Conservation (phyloP, 306 rosid species). For the Citrullus mucosospermus region DNA sequence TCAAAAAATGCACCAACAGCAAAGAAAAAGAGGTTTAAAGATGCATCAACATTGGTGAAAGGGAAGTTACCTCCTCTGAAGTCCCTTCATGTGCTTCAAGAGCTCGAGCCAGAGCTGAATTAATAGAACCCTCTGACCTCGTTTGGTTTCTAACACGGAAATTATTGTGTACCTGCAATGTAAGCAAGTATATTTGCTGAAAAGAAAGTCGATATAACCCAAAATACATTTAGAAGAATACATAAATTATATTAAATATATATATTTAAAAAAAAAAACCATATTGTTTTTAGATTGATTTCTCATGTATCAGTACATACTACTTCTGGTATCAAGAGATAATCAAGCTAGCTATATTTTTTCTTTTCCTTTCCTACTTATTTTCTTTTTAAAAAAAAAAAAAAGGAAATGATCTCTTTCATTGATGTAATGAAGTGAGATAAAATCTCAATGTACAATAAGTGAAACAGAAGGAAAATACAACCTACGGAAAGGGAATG, state of each 20-base stretch:
- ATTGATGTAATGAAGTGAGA: no score
- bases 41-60: background rate
- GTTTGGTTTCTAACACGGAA: constrained; percentile 43
- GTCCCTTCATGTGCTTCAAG: constrained; percentile 67
- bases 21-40: background rate
- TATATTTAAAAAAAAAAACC: background rate
- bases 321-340: background rate
- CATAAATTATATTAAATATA: no score
- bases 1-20: background rate
- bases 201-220: background rate
- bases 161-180: constrained; percentile 62
- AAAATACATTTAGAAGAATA: background rate
- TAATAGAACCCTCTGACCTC: constrained; percentile 22
- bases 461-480: no score
- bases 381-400: no score
- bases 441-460: no score
- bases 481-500: no score
- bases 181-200: background rate
- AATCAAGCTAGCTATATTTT: background rate
- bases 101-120: constrained; percentile 33
- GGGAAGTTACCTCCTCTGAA: constrained; percentile 58
- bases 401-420: no score
- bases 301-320: background rate
- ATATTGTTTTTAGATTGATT: background rate
- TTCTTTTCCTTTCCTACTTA: background rate